phyloP scores from a whole-genome alignment of 441 rosid genomes.

The Adansonia grandidieri region DNA sequence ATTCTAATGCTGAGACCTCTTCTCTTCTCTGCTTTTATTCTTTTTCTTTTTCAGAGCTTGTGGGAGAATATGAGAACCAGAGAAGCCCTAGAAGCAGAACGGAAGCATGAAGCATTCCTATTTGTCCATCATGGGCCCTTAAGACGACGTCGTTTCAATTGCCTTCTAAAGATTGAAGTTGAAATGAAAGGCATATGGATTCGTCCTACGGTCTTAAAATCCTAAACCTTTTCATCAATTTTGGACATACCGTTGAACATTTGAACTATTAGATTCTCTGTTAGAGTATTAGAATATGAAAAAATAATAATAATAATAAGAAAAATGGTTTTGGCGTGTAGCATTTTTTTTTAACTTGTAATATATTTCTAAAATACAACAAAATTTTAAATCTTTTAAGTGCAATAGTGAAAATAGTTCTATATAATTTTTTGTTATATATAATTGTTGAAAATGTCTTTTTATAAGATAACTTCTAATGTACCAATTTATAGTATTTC shows the following conservation, averaged over 20 bases:
- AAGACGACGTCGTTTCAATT: neutral
- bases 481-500: neutral
- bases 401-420: neutral
- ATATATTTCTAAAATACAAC: neutral
- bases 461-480: too few relatives aligned
- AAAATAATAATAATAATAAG: too few relatives aligned
- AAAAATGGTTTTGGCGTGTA: too few relatives aligned
- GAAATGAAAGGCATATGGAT: too few relatives aligned
- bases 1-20: slow-evolving; percentile 3
- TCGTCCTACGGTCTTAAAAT: neutral
- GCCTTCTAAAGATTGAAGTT: neutral
- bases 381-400: too few relatives aligned
- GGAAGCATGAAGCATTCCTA: neutral
- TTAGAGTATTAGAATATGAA: too few relatives aligned
- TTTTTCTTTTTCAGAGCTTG: neutral
- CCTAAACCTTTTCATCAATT: neutral
- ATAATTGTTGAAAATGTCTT: neutral
- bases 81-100: slow-evolving; percentile 20
- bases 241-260: neutral
- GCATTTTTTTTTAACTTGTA: neutral
- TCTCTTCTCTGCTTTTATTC: neutral
- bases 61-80: neutral
- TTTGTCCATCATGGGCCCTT: neutral
- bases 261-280: neutral
- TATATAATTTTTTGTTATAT: neutral